Percentiles rank a stretch among this genome's conserved stretches.
Evolutionary conservation across 2,329 filamentous ascomycete genomes (phyloP).

Genomic region (Myriosclerotinia scirpicola): DNA sequence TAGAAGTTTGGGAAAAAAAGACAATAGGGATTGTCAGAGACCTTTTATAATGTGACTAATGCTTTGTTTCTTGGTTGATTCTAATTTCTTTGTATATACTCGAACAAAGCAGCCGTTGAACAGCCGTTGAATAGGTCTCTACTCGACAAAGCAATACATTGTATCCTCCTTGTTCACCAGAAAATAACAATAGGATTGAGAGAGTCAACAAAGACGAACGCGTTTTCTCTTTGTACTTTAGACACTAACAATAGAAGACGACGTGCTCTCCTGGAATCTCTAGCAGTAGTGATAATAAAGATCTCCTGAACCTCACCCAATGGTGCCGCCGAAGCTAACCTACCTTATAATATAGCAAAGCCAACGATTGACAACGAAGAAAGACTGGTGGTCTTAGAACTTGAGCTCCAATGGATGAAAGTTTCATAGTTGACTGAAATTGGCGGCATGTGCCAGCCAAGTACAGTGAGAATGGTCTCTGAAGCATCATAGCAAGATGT

Average conservation of each 20-base stretch:
- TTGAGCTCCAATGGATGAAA: background rate
- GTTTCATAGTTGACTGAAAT: background rate
- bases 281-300: background rate
- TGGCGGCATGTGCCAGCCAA: background rate
- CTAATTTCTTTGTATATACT: background rate
- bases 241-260: background rate
- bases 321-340: background rate
- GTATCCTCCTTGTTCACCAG: background rate
- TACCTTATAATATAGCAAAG: background rate
- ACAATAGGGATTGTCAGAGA: slow-evolving; percentile 27
- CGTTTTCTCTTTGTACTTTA: background rate
- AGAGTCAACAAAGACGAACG: background rate
- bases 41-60: slow-evolving; percentile 14
- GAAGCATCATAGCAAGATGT: background rate
- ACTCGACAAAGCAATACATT: background rate
- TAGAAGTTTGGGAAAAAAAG: background rate
- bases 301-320: background rate
- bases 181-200: background rate
- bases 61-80: slow-evolving; percentile 15
- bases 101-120: background rate
- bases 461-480: background rate
- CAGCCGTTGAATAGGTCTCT: background rate
- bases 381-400: background rate
- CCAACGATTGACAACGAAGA: background rate
- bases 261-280: background rate